Conservation (phyloP, 164 flowering plant species). For the Malania oleifera region DNA sequence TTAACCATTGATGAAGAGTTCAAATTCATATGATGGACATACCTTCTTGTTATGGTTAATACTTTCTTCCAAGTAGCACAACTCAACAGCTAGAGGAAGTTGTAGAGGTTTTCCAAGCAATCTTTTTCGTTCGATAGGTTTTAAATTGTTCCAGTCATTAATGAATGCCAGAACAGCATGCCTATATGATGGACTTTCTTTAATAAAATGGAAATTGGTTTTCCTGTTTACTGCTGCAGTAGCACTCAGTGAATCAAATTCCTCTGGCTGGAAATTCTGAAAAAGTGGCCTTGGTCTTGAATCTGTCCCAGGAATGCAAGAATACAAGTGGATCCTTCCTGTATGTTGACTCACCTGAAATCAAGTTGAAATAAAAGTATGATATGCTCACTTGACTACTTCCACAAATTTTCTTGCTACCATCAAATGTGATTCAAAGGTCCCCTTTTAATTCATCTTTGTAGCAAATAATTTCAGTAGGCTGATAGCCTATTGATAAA, state of each 20-base stretch:
- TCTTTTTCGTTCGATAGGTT: conserved; percentile 61
- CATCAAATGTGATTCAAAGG: no score
- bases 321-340: conserved; percentile 79
- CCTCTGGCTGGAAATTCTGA: conserved; percentile 75
- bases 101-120: conserved; percentile 77
- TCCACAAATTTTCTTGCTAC: background rate
- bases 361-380: background rate
- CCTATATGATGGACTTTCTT: conserved; percentile 36
- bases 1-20: background rate
- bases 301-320: conserved; percentile 61
- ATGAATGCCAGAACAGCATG: conserved; percentile 43
- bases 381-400: background rate
- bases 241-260: conserved; percentile 38
- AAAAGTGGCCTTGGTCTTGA: conserved; percentile 68
- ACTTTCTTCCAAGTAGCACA: conserved; percentile 64
- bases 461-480: no score
- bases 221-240: conserved; percentile 20
- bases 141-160: conserved; percentile 67
- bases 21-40: conserved; percentile 14
- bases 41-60: conserved; percentile 63
- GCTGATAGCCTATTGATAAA: no score
- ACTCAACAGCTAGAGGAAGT: conserved; percentile 67
- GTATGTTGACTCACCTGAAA: conserved; percentile 84
- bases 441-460: no score
- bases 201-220: conserved; percentile 17